A percentile compares a stretch with the other conserved stretches of the same genome.
These are phyloP conservation scores for Paramecium tetraurelia DNA, from an alignment of 73 alveolate genomes.

Conservation along the genomic window DNA sequence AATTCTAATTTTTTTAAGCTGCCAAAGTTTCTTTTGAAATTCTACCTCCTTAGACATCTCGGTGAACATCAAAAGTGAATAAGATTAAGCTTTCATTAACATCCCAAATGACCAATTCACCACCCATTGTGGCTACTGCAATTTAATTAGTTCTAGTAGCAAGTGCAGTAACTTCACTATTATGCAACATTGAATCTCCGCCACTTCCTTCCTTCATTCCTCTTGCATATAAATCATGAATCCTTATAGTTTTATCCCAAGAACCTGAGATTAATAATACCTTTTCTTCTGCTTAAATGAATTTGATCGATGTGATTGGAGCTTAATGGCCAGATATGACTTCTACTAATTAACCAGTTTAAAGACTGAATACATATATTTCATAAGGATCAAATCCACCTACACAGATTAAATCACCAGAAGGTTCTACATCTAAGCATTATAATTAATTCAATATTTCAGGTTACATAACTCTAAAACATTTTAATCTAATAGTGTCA, in stretches of 20 bases:
- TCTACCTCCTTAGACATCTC: constrained; percentile 95
- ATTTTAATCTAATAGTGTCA: constrained; percentile 82
- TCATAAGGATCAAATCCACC: constrained; percentile 93
- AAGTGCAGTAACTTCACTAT: constrained; percentile 54
- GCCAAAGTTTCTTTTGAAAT: constrained; percentile 77
- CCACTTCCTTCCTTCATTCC: constrained; percentile 71
- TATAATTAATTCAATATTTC: constrained; percentile 84
- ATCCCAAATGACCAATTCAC: constrained; percentile 87
- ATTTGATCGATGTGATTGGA: constrained; percentile 81
- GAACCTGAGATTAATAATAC: constrained; percentile 78
- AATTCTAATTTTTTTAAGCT: constrained; percentile 80
- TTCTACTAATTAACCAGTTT: constrained; percentile 92
- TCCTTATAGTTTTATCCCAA: constrained; percentile 94
- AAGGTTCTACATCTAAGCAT: constrained; percentile 84
- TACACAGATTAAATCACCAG: constrained; percentile 87
- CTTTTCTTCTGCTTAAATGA: constrained; percentile 73
- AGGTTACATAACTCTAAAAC: constrained; percentile 89
- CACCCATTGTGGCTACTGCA: constrained; percentile 86
- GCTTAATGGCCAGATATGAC: constrained; percentile 90
- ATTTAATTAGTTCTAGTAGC: constrained; percentile 84
- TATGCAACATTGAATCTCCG: constrained; percentile 50
- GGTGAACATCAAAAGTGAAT: constrained; percentile 81
- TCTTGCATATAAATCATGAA: constrained; percentile 87
- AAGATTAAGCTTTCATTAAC: constrained; percentile 79
- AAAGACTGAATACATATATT: constrained; percentile 86